Base-by-base conservation (phyloP, 2,329 filamentous ascomycete genomes). In the Xylariaceae sp. region DNA sequence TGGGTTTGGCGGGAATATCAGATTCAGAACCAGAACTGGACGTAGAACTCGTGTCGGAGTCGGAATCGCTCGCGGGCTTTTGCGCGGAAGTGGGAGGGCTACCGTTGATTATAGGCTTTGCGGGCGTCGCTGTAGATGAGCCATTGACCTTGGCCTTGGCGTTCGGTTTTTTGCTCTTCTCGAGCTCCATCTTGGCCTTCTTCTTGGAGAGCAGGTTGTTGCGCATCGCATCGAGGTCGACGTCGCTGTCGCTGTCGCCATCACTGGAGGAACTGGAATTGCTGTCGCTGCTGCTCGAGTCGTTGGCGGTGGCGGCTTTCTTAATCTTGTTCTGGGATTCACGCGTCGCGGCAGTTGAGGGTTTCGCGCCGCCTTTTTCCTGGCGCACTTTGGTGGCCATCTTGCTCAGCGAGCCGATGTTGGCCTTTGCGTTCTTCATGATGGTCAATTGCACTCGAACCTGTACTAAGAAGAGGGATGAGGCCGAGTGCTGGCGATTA, bases 151-250 rank as follows among this genome's bases (percentile, higher is more conserved):
- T 56, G 5, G 48, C 38, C 25, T 65, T 37, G 22, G 44, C 32
- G 23, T 51, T 49, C 35, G 64, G 66, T 8, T 51, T 58, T 50
- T 62, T 66, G 29, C 47, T 62, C n/a, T n/a, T n/a, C n/a, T n/a
- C n/a, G n/a, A n/a, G n/a, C n/a, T n/a, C n/a, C n/a, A n/a, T n/a
- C n/a, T n/a, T n/a, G 22, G 57, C 54, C 35, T 47, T 46, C 48
- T 55, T 29, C n/a, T 42, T 58, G n/a, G 47, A 57, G 20, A 50
- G 44, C 29, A 68, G 58, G 47, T 66, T 68, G 41, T 60, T 63
- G 39, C 67, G 49, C 3, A 54, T 58, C 12, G 57, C 56, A 11
- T 58, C 56, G 23, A 32, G 40, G 39, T 61, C 64, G 41, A 61
- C 62, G 43, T 62, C 60, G 44, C 63, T 68, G 33, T 57, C 63